Conservation (phyloP, 306 rosid species). For the Quercus dentata region DNA sequence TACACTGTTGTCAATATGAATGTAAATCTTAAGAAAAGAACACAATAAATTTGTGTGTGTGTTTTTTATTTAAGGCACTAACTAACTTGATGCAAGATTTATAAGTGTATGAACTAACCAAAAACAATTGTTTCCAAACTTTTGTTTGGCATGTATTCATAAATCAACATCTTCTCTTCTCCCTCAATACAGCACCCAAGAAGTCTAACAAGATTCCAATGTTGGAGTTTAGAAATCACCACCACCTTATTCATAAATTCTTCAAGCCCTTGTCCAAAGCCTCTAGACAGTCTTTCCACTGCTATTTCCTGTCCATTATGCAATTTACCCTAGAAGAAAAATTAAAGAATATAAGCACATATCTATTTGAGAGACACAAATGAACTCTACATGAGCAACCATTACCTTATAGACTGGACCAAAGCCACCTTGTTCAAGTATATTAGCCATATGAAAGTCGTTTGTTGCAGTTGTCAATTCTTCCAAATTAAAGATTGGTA, state of each 20-base stretch:
- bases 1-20: too few species aligned
- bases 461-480: constrained; percentile 5
- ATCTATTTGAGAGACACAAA: neutral
- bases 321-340: constrained; percentile 21
- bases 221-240: constrained; percentile 9
- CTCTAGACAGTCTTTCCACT: constrained; percentile 35
- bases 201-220: constrained; percentile 18
- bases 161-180: neutral
- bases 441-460: neutral
- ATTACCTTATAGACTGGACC: constrained; percentile 1
- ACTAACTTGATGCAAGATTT: too few species aligned
- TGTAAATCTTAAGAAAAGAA: too few species aligned
- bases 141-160: neutral
- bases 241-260: neutral
- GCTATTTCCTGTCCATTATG: constrained; percentile 38
- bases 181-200: constrained; percentile 5
- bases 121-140: constrained; percentile 33
- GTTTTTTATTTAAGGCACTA: too few species aligned
- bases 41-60: too few species aligned
- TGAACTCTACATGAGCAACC: neutral
- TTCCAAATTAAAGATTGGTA: neutral
- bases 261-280: neutral
- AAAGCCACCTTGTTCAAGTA: constrained; percentile 13
- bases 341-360: neutral
- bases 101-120: neutral